A percentile compares a stretch with the other conserved stretches of the same genome.
Evolutionary conservation across 139 green algal species (phyloP).

Genomic region (Volvox africanus): DNA sequence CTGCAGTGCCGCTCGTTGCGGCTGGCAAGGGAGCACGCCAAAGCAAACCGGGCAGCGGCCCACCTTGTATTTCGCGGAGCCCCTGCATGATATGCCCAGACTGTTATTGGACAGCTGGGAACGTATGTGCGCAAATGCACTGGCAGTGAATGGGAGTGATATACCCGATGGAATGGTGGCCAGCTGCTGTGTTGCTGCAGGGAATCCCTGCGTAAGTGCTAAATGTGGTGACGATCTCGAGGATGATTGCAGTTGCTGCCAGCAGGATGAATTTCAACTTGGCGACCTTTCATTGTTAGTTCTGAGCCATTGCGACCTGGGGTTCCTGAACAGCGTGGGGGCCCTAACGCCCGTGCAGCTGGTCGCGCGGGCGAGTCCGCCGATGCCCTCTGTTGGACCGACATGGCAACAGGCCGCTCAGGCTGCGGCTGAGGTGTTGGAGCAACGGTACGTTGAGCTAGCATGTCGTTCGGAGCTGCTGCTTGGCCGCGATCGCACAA

Average conservation of each 20-base stretch:
- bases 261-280: constrained; percentile 35
- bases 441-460: neutral
- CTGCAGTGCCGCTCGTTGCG: neutral
- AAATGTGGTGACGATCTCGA: neutral
- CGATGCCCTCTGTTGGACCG: neutral
- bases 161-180: neutral
- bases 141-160: neutral
- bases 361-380: neutral
- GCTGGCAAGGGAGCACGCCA: neutral
- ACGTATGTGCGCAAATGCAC: neutral
- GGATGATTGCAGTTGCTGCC: constrained; percentile 20
- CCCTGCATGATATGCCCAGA: neutral
- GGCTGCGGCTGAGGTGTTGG: neutral
- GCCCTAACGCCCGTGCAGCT: neutral
- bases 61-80: constrained; percentile 34
- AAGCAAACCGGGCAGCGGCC: neutral
- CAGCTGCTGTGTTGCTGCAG: neutral
- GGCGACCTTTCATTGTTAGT: neutral
- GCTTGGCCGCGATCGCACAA: neutral
- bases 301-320: neutral
- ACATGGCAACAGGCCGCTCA: no score
- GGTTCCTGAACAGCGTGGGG: no score
- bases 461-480: constrained; percentile 21
- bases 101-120: neutral
- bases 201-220: neutral